Conservation (phyloP, 2,329 filamentous ascomycete genomes). For the Xylariaceae sp. region DNA sequence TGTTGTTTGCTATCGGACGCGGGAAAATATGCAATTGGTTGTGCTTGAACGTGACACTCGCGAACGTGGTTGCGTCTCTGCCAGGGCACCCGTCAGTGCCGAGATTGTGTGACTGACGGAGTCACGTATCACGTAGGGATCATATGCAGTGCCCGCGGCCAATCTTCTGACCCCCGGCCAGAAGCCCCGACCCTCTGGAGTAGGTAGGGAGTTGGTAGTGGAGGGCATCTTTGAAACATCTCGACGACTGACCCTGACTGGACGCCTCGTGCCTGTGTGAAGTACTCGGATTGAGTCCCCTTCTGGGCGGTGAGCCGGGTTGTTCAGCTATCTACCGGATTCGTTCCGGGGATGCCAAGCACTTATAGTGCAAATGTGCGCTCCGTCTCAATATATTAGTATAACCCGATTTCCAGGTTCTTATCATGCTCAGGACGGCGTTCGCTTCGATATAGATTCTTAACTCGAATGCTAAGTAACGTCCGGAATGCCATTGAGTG, state of each 20-base stretch:
- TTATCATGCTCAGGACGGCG: slow-evolving; percentile 1
- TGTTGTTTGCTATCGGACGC: not conserved
- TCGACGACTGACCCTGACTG: slow-evolving; percentile 5
- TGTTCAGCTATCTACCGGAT: not conserved
- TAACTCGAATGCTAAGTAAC: slow-evolving; percentile 1
- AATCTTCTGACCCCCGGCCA: slow-evolving; percentile 8
- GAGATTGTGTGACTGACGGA: slow-evolving; percentile 1
- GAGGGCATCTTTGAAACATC: slow-evolving; percentile 8
- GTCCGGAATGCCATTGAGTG: not conserved
- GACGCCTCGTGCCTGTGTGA: not conserved
- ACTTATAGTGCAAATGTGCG: not conserved
- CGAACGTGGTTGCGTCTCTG: not conserved
- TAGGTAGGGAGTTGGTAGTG: not conserved
- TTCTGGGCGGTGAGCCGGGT: not conserved
- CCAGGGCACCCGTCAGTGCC: not conserved
- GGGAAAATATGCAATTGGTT: not conserved
- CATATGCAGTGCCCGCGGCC: not conserved
- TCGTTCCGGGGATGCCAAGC: not conserved
- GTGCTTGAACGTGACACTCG: not conserved
- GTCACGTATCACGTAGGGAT: not conserved
- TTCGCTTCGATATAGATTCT: not conserved
- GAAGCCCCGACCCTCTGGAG: too few relatives aligned
- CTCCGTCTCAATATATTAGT: not conserved
- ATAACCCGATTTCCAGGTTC: slow-evolving; percentile 1
- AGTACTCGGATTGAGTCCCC: slow-evolving; percentile 11